Evolutionary conservation across 257 asterid genomes (phyloP).

Genomic region (Solanum chmielewskii): DNA sequence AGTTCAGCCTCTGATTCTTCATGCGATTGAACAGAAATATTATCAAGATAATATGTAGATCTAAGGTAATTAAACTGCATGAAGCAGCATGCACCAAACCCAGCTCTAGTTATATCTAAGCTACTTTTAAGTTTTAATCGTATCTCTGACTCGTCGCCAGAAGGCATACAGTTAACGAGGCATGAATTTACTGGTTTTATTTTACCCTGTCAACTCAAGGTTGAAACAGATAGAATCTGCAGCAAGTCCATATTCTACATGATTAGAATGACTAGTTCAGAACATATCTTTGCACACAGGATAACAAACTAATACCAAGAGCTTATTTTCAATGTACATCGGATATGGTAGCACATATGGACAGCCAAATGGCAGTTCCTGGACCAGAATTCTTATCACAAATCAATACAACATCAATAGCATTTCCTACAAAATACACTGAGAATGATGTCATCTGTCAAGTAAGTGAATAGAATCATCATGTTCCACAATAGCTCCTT

Average conservation of each 20-base stretch:
- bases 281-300: background rate
- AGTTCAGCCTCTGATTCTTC: background rate
- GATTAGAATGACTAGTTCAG: background rate
- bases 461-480: conserved; percentile 6
- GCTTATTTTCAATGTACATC: background rate
- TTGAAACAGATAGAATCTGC: background rate
- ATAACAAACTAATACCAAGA: background rate
- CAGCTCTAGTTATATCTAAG: background rate
- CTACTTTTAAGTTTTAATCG: background rate
- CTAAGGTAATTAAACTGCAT: background rate
- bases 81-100: conserved; percentile 7
- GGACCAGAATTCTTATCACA: background rate
- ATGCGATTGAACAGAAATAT: background rate
- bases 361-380: background rate
- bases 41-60: background rate
- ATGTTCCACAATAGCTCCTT: conserved; percentile 15
- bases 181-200: background rate
- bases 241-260: background rate
- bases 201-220: background rate
- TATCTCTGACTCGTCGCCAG: background rate
- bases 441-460: conserved; percentile 20
- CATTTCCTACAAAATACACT: background rate
- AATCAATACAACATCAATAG: background rate
- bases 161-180: background rate
- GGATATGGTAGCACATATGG: background rate